These are phyloP conservation scores for Falciphora oryzae DNA, from an alignment of 2,329 filamentous ascomycete species.

Conservation along the genomic window DNA sequence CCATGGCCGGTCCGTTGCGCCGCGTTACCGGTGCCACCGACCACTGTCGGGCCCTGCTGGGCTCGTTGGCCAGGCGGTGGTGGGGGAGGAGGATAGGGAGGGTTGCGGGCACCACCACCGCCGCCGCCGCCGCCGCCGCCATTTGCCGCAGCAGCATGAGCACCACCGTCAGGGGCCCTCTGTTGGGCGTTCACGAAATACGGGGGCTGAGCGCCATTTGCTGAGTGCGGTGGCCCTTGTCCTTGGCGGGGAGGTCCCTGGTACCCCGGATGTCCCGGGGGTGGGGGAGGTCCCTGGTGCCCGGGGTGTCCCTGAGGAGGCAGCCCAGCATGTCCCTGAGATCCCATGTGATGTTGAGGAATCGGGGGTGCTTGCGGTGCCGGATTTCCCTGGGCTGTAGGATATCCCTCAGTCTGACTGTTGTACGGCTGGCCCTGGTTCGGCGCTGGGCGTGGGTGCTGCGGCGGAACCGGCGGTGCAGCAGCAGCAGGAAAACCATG, in stretches of 20 bases:
- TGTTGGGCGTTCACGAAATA: neutral
- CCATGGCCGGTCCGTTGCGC: neutral
- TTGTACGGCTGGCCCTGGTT: neutral
- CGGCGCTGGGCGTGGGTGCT: neutral
- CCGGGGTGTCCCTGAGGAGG: no score
- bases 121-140: no score
- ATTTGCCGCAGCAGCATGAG: no score
- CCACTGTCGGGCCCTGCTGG: neutral
- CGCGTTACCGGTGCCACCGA: no score
- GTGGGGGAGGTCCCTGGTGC: no score
- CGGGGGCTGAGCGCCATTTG: neutral
- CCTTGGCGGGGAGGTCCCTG: neutral
- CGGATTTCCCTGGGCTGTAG: neutral
- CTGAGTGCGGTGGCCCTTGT: no score
- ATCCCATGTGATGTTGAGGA: neutral
- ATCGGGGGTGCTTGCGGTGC: neutral
- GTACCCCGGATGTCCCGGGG: neutral
- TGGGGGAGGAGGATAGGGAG: neutral
- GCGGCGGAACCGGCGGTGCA: no score
- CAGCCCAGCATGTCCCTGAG: no score
- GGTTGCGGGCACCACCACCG: neutral
- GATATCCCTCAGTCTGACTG: neutral
- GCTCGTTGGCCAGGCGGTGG: no score
- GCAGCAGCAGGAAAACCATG: neutral
- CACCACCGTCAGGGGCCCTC: neutral